Base-by-base conservation (phyloP, 2,329 filamentous ascomycete species). In the Zymoseptoria tritici region DNA sequence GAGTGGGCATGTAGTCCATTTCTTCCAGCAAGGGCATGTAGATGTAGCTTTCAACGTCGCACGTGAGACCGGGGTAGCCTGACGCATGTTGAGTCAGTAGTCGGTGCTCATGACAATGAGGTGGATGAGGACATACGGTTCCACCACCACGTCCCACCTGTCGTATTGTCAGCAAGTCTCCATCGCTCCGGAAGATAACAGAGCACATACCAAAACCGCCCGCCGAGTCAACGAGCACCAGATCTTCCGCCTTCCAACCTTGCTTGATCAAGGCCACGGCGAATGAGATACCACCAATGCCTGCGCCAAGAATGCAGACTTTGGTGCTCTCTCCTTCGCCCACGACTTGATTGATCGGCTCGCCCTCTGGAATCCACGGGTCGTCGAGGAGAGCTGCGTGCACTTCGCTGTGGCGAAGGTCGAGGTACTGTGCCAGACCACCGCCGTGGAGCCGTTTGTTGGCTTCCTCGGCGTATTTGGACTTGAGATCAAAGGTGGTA, bases 1-100 rank as follows among this genome's bases (percentile, higher is more conserved):
- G 74, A 16, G 74, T 79, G 0, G 84, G 85, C 68, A 85, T 78
- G 66, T 84, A 85, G 0, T 79, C 79, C 1, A 77, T 84, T 69
- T 86, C 83, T 61, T 86, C 83, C 2, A 86, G 75, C 11, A 3
- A 51, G 13, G 83, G 83, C 71, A 86, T 71, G 65, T 86, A 87
- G n/a, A 78, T 75, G 64, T 82, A 85, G 56, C 77, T 77, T 70
- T 87, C 84, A 2, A 84, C 72, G 65, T 87, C 84, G 66, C 83
- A 86, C 62, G 70, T 72, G 3, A 78, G 62, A 3, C 79, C 79
- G 1, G 79, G 78, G 58, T 80, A 80, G 9, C 65, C 61, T 59
- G 46, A 9, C n/a, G n/a, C n/a, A n/a, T n/a, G n/a, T n/a, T n/a
- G n/a, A n/a, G n/a, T n/a, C n/a, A n/a, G n/a, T n/a, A n/a, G n/a